Base-by-base conservation (phyloP, 1,284 basidiomycete species). In the Melampsora abietis-canadensis region DNA sequence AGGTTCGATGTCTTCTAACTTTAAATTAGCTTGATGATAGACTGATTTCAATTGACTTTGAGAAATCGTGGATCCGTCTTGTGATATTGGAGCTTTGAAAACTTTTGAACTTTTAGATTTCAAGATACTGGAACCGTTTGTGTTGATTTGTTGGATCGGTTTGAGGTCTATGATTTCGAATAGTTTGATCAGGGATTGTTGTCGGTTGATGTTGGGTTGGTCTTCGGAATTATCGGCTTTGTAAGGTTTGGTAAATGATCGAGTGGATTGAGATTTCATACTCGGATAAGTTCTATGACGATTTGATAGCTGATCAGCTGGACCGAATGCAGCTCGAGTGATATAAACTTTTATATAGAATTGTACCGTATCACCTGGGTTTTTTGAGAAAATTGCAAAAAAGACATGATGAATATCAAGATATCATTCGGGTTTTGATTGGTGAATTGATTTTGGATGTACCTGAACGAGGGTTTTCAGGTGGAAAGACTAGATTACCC, bases 171-270 rank as follows among this genome's bases (percentile, higher is more conserved):
- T 76, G 64, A 76, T 76, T 40, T 79, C 79, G 37, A 81, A 78
- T 2, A 80, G 67, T 63, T 77, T 77, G 73, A 78, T 80, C 51
- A 80, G 72, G 17, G 79, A 78, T 46, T 66, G 31, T 31, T 64
- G 21, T 48, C 77, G 46, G 27, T 60, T 31, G 61, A 54, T n/a
- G 46, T 48, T 27, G 27, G 24, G 60, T 73, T 91, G 84, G 68
- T 78, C 66, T 12, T 40, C 40, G 10, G 40, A 10, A 40, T 40
- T 40, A 10, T 40, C 40, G 12, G 12, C 10, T 40, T 40, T 40
- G 40, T 40, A 40, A 14, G 40, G 40, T 40, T 40, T 40, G 2
- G n/a, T 7, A n/a, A 21, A 21, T 57, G 51, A 57, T 57, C 47
- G 19, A 47, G 19, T 31, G 40, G n/a, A 7, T 57, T 21, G 27